Conservation (phyloP, 192 early-diverging fungal species). For the Coemansia sp. region DNA sequence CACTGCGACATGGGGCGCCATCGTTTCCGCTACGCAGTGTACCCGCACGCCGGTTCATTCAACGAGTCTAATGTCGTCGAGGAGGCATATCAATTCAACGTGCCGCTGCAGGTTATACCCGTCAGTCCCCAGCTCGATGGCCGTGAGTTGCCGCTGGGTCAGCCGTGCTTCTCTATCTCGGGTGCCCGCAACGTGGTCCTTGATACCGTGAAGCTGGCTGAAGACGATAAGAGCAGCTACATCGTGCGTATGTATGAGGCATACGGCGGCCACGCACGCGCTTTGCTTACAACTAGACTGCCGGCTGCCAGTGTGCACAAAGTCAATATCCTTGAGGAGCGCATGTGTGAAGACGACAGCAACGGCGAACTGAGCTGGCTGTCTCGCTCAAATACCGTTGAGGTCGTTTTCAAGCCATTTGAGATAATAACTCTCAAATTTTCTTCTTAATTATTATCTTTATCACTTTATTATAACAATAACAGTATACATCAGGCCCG, state of each 20-base stretch:
- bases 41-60: conserved; percentile 86
- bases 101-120: conserved; percentile 63
- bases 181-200: conserved; percentile 73
- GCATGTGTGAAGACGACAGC: conserved; percentile 34
- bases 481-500: too few species aligned
- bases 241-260: conserved; percentile 89
- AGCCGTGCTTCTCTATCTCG: conserved; percentile 41
- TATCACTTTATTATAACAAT: too few species aligned
- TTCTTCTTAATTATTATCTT: conserved; percentile 5
- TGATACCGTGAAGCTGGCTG: conserved; percentile 89
- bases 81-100: conserved; percentile 88
- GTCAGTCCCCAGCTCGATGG: background rate
- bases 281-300: conserved; percentile 20
- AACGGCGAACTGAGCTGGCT: conserved; percentile 28
- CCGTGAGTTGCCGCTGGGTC: background rate
- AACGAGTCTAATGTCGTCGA: conserved; percentile 83
- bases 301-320: conserved; percentile 40
- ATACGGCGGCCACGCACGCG: conserved; percentile 71
- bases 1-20: conserved; percentile 67
- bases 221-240: conserved; percentile 67
- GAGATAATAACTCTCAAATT: conserved; percentile 67
- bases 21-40: conserved; percentile 84
- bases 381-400: conserved; percentile 29
- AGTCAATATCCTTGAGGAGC: conserved; percentile 85
- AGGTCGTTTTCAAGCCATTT: conserved; percentile 64